phyloP scores from a whole-genome alignment of 2,329 filamentous ascomycete species.

The Fusarium algeriense region DNA sequence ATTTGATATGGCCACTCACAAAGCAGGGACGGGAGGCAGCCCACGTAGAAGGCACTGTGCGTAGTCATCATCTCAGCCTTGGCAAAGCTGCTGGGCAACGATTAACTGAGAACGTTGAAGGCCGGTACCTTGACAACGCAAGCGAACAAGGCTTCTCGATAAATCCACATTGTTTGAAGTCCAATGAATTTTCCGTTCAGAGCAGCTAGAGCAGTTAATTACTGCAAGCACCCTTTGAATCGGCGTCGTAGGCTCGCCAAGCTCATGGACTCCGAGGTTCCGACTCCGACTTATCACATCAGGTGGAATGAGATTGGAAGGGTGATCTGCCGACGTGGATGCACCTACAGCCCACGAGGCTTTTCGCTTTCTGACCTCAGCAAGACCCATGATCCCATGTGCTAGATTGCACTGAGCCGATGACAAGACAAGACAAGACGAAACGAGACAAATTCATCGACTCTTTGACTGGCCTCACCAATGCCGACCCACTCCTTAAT shows the following conservation, averaged over 20 bases:
- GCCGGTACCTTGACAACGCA: conserved; percentile 40
- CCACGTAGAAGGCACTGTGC: conserved; percentile 12
- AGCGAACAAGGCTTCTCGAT: conserved; percentile 26
- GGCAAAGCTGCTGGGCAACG: conserved; percentile 40
- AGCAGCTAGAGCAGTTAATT: neutral
- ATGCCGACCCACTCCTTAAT: conserved; percentile 5
- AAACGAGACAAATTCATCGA: conserved; percentile 29
- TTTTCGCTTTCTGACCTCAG: conserved; percentile 26
- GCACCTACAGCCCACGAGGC: conserved; percentile 9
- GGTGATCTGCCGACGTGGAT: conserved; percentile 35
- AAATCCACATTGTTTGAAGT: conserved; percentile 34
- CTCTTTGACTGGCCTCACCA: neutral
- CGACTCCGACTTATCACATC: conserved; percentile 13
- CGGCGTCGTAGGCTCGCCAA: conserved; percentile 16
- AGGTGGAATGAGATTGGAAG: conserved; percentile 35
- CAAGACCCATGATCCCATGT: conserved; percentile 6
- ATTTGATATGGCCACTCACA: conserved; percentile 17
- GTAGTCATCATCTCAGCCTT: conserved; percentile 31
- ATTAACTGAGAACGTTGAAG: conserved; percentile 30
- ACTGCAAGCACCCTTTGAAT: conserved; percentile 20
- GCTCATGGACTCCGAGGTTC: conserved; percentile 23
- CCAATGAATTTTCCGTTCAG: conserved; percentile 8
- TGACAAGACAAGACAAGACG: conserved; percentile 10
- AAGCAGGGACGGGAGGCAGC: conserved; percentile 29
- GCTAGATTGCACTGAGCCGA: conserved; percentile 12